Evolutionary conservation across 2,329 filamentous ascomycete genomes (phyloP).

Genomic region (Talaromyces islandicus): DNA sequence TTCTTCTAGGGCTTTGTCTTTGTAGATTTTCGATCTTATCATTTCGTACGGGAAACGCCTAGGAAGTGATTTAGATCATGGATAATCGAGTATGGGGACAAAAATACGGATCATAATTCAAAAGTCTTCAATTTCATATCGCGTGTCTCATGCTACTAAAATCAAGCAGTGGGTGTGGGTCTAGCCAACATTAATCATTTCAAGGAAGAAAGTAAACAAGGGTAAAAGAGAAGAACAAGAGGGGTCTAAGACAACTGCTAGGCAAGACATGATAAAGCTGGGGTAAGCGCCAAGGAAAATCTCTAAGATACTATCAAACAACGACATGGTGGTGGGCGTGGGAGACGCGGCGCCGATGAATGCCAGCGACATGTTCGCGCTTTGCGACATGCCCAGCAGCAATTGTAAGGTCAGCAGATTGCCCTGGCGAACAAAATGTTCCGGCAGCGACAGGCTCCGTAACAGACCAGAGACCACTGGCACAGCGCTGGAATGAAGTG

Average conservation of each 20-base stretch:
- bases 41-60: no score
- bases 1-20: neutral
- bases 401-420: slow-evolving; percentile 20
- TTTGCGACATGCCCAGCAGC: slow-evolving; percentile 2
- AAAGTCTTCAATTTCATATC: neutral
- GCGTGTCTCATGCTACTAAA: neutral
- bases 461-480: slow-evolving; percentile 51
- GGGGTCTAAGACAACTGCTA: neutral
- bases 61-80: neutral
- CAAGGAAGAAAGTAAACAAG: neutral
- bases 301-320: neutral
- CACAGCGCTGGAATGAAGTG: slow-evolving; percentile 56
- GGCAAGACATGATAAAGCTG: neutral
- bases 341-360: slow-evolving; percentile 6
- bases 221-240: neutral
- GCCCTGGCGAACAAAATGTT: slow-evolving; percentile 45
- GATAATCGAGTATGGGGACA: neutral
- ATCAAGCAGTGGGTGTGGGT: neutral
- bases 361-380: slow-evolving; percentile 11
- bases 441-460: slow-evolving; percentile 48
- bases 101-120: neutral
- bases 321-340: neutral
- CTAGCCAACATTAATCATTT: neutral
- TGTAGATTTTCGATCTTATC: neutral
- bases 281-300: neutral